Evolutionary conservation across 257 asterid species (phyloP).

Genomic region (Anisodus tanguticus): DNA sequence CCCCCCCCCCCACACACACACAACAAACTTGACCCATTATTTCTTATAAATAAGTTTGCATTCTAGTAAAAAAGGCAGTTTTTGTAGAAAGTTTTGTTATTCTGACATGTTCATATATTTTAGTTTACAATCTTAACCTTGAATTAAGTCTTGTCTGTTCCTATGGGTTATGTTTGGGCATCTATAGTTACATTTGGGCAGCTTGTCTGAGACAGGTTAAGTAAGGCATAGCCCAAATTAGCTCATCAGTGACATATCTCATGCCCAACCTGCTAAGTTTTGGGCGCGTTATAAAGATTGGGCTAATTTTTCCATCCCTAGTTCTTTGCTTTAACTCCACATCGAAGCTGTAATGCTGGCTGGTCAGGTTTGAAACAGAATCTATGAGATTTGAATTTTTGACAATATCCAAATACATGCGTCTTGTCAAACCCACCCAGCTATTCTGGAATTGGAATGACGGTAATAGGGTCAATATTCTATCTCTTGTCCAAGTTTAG

Average conservation of each 20-base stretch:
- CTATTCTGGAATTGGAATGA: slow-evolving; percentile 23
- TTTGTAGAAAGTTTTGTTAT: not conserved
- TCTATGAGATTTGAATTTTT: not conserved
- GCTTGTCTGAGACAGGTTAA: not conserved
- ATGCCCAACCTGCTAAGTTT: not conserved
- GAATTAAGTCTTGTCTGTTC: not conserved
- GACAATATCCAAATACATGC: not conserved
- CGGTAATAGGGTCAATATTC: not conserved
- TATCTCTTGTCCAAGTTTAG: not conserved
- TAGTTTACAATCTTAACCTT: not conserved
- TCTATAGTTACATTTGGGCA: not conserved
- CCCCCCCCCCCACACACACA: not conserved
- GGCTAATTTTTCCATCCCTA: not conserved
- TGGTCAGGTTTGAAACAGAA: not conserved
- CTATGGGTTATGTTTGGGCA: slow-evolving; percentile 10
- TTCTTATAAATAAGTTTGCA: not conserved
- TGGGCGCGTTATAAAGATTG: not conserved
- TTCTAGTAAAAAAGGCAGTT: not conserved
- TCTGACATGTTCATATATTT: not conserved
- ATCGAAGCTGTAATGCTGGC: not conserved
- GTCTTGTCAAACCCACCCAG: slow-evolving; percentile 16
- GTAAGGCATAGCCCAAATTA: not conserved
- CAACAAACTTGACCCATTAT: not conserved
- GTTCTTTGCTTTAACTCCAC: not conserved
- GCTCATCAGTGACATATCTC: not conserved